phyloP scores from a whole-genome alignment of 257 asterid genomes.

The Nicotiana paniculata region DNA sequence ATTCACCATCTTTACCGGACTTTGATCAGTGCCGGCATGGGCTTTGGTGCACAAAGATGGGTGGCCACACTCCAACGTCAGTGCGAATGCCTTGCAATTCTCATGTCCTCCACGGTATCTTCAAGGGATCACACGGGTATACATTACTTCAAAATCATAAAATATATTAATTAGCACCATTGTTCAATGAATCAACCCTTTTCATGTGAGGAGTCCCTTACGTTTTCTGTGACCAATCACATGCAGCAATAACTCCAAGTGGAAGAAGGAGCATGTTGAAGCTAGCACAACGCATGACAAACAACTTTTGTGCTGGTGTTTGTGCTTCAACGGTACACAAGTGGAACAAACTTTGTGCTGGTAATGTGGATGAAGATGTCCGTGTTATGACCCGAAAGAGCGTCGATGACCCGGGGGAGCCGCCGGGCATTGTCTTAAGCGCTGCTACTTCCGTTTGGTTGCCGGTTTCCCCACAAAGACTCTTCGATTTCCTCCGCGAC shows the following conservation, averaged over 20 bases:
- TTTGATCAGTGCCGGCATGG: constrained; percentile 62
- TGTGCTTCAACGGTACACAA: constrained; percentile 87
- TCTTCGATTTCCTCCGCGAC: constrained; percentile 76
- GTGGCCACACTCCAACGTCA: constrained; percentile 82
- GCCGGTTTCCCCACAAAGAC: constrained; percentile 61
- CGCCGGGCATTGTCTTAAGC: constrained; percentile 75
- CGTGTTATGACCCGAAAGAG: constrained; percentile 87
- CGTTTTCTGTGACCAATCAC: not conserved
- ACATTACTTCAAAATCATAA: not conserved
- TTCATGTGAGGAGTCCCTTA: not conserved
- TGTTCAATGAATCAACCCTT: constrained; percentile 2
- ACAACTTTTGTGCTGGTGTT: constrained; percentile 84
- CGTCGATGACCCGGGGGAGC: constrained; percentile 85
- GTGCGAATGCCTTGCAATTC: constrained; percentile 81
- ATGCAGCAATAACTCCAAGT: constrained; percentile 55
- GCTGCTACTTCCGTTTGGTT: constrained; percentile 94
- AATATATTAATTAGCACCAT: not conserved
- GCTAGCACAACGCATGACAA: constrained; percentile 93
- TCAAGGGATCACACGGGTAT: constrained; percentile 53
- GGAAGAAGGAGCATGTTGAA: constrained; percentile 91
- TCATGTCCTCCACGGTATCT: constrained; percentile 56
- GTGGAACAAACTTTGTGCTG: constrained; percentile 69
- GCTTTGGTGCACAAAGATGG: constrained; percentile 89
- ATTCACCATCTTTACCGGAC: constrained; percentile 75
- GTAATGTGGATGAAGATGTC: constrained; percentile 73